These are phyloP conservation scores for Starmerella floricola DNA, from an alignment of 805 yeast genomes.

Conservation along the genomic window DNA sequence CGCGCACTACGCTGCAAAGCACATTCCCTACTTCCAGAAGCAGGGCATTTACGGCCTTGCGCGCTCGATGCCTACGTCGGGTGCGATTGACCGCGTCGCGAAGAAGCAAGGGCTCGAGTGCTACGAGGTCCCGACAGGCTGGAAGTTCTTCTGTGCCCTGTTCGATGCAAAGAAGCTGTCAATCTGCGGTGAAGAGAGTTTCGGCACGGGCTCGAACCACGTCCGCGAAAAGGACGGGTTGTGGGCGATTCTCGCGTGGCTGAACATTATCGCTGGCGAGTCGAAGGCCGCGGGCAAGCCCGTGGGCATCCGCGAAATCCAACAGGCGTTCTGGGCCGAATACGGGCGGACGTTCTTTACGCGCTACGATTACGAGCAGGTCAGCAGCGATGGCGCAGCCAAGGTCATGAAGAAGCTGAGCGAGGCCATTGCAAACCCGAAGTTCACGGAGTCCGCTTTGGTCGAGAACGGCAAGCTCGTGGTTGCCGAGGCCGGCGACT, in stretches of 20 bases:
- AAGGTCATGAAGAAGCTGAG: conserved; percentile 48
- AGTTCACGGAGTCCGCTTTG: conserved; percentile 43
- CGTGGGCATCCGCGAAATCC: conserved; percentile 68
- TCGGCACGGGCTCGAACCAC: conserved; percentile 96
- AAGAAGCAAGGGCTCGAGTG: conserved; percentile 55
- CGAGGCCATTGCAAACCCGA: conserved; percentile 30
- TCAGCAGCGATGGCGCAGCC: conserved; percentile 60
- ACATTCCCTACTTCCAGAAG: conserved; percentile 81
- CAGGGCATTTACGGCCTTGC: conserved; percentile 88
- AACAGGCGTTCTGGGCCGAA: conserved; percentile 72
- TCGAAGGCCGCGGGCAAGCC: conserved; percentile 45
- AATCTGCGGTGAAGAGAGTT: conserved; percentile 96
- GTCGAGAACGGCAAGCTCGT: conserved; percentile 33
- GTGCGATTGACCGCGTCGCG: conserved; percentile 88
- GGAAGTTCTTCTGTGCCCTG: conserved; percentile 95
- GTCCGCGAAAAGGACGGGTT: conserved; percentile 95
- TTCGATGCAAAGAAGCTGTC: conserved; percentile 88
- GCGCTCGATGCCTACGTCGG: conserved; percentile 94
- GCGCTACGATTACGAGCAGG: conserved; percentile 85
- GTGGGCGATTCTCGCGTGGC: conserved; percentile 97
- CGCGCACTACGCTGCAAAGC: conserved; percentile 75
- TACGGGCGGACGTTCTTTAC: conserved; percentile 97
- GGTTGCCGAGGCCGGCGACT: conserved; percentile 72
- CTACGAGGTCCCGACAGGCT: conserved; percentile 97
- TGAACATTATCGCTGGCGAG: conserved; percentile 82